phyloP scores from a whole-genome alignment of 768 basidiomycete species.

The Coprinellus micaceus region DNA sequence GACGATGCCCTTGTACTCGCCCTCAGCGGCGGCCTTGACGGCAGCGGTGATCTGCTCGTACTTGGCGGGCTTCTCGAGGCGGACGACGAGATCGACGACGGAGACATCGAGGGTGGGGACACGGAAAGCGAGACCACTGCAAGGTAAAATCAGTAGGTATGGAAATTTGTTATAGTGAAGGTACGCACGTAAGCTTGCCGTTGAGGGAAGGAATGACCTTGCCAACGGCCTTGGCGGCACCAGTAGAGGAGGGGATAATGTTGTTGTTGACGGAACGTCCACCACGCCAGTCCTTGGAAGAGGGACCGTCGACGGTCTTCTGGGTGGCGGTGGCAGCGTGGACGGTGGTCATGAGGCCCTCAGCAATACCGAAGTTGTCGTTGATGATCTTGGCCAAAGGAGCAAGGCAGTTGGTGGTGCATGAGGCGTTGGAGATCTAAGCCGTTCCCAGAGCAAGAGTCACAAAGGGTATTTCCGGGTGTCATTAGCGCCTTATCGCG shows the following conservation, averaged over 20 bases:
- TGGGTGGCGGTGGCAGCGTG: constrained; percentile 96
- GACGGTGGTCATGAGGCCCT: constrained; percentile 98
- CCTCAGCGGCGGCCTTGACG: constrained; percentile 75
- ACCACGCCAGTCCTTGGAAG: constrained; percentile 95
- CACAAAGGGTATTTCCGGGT: constrained; percentile 9
- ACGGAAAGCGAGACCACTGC: constrained; percentile 91
- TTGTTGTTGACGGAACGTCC: constrained; percentile 95
- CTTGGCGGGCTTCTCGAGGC: constrained; percentile 77
- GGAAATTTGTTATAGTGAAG: background rate
- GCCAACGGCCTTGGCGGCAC: constrained; percentile 98
- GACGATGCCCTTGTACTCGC: constrained; percentile 66
- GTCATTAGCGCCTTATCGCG: constrained; percentile 2
- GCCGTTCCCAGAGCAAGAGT: constrained; percentile 1
- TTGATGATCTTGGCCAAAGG: constrained; percentile 97
- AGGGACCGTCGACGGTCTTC: constrained; percentile 93
- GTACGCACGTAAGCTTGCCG: constrained; percentile 92
- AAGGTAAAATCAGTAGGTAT: constrained; percentile 3
- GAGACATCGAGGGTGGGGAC: constrained; percentile 95
- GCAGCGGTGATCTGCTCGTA: constrained; percentile 91
- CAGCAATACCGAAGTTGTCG: constrained; percentile 94
- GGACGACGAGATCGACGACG: constrained; percentile 95
- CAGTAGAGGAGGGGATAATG: constrained; percentile 99
- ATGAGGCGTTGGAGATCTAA: constrained; percentile 96
- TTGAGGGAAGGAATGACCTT: constrained; percentile 96
- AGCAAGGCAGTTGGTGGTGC: constrained; percentile 99